Base-by-base conservation (phyloP, 306 rosid genomes). In the Rosa rugosa region DNA sequence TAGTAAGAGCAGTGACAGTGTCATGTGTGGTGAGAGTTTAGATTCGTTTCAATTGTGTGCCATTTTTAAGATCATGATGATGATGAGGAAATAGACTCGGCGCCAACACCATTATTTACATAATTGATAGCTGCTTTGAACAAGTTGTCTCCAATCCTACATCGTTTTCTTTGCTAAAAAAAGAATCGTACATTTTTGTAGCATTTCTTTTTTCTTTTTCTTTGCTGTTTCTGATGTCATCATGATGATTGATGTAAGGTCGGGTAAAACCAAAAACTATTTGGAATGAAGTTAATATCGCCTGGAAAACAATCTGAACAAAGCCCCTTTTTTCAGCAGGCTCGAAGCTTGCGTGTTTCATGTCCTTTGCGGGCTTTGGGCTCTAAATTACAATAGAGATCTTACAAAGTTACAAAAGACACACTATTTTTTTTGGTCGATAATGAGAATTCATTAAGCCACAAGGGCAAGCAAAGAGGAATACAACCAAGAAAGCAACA, bases 71-170 rank as follows among this genome's bases (percentile, higher is more conserved):
- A 60, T 63, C 68, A 27, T 27, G 9, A 63, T 25, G 77, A 76
- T 81, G 20, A 70, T 76, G 59, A 34, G 11, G 44, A 75, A 54
- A 12, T 59, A 60, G 80, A 76, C 60, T 25, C 23, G 42, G 16
- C 56, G 66, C 64, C 72, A 60, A n/a, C 12, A 80, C 38, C 17
- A 40, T 31, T 6, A 41, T 50, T 27, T 65, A 42, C 23, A 63
- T 71, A 62, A 71, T 63, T 34, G 20, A 63, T 77, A 27, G 38
- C 38, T 51, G 73, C 49, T 47, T 69, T 81, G 73, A 81, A 75
- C 66, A 69, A 69, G 57, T 76, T 70, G 25, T 70, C 60, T 11
- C 57, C 69, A 53, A 41, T 31, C 62, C 45, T 14, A 31, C 69
- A 62, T 23, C 62, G 5, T n/a, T 72, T 18, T 34, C 18, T 31